Conservation (phyloP, 495 filamentous ascomycete species). For the Neurospora tetrasperma region DNA sequence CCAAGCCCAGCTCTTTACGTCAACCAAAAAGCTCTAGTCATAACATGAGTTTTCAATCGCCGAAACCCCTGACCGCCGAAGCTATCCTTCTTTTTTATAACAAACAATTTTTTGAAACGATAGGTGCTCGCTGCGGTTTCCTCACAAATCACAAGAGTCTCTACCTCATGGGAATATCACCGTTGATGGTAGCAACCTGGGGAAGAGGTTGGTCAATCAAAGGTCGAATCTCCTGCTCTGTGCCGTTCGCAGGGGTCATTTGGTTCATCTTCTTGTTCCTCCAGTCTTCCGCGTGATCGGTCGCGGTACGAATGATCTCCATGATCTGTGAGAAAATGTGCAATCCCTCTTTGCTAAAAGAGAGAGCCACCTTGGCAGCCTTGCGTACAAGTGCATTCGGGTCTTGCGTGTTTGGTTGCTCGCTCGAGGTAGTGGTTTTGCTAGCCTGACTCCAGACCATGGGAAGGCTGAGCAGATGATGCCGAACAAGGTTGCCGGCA, state of each 20-base stretch:
- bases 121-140: background rate
- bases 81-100: background rate
- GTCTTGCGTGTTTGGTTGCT: slow-evolving; percentile 27
- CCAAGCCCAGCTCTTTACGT: background rate
- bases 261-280: slow-evolving; percentile 48
- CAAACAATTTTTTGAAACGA: background rate
- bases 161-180: slow-evolving; percentile 2
- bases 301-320: slow-evolving; percentile 69
- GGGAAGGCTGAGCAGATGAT: slow-evolving; percentile 69
- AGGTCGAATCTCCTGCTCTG: background rate
- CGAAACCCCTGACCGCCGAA: background rate
- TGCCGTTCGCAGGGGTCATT: background rate
- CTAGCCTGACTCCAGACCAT: slow-evolving; percentile 51
- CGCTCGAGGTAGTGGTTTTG: slow-evolving; percentile 37
- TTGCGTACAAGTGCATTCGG: slow-evolving; percentile 31
- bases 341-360: slow-evolving; percentile 76
- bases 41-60: background rate
- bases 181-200: background rate
- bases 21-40: background rate
- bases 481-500: slow-evolving; percentile 62
- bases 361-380: slow-evolving; percentile 58
- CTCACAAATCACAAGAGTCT: background rate
- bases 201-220: background rate
- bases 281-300: slow-evolving; percentile 81
- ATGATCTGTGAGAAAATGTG: slow-evolving; percentile 84